Percentiles rank a stretch among this genome's conserved stretches.
Evolutionary conservation across 2,329 filamentous ascomycete genomes (phyloP).

Genomic region (Xylaria multiplex): DNA sequence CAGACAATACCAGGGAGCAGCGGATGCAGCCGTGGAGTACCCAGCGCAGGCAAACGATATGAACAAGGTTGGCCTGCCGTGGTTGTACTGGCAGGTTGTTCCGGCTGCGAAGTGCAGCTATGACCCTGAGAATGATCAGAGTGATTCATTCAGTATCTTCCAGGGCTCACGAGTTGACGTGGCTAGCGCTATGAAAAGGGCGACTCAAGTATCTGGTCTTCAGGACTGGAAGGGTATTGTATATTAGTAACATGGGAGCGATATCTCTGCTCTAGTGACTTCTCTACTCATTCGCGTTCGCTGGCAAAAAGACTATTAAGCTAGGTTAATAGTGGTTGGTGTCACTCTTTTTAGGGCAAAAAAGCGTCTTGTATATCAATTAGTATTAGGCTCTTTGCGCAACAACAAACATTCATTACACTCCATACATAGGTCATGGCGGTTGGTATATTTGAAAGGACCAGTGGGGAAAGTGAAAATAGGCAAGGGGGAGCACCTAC

Average conservation of each 20-base stretch:
- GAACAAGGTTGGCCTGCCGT: constrained; percentile 46
- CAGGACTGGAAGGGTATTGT: constrained; percentile 28
- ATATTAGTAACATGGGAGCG: constrained; percentile 5
- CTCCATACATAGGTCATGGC: too few relatives aligned
- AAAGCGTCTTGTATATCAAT: too few relatives aligned
- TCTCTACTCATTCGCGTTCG: too few relatives aligned
- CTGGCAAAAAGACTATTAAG: too few relatives aligned
- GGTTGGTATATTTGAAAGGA: too few relatives aligned
- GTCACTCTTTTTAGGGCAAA: too few relatives aligned
- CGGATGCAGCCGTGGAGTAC: constrained; percentile 47
- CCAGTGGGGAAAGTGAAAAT: too few relatives aligned
- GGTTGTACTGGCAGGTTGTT: constrained; percentile 50
- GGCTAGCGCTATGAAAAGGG: constrained; percentile 23
- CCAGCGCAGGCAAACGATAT: constrained; percentile 45
- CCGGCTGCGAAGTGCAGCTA: constrained; percentile 41
- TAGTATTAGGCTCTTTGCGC: too few relatives aligned
- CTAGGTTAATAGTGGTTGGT: too few relatives aligned
- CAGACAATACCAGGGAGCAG: constrained; percentile 55
- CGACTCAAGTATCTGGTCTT: constrained; percentile 8
- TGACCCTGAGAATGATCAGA: constrained; percentile 38
- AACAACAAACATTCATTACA: too few relatives aligned
- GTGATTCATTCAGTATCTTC: constrained; percentile 44
- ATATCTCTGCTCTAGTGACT: too few relatives aligned
- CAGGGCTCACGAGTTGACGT: constrained; percentile 27
- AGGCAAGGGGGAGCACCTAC: too few relatives aligned